Evolutionary conservation across 371 early-diverging fungal species (phyloP).

Genomic region (Mortierella sp.): DNA sequence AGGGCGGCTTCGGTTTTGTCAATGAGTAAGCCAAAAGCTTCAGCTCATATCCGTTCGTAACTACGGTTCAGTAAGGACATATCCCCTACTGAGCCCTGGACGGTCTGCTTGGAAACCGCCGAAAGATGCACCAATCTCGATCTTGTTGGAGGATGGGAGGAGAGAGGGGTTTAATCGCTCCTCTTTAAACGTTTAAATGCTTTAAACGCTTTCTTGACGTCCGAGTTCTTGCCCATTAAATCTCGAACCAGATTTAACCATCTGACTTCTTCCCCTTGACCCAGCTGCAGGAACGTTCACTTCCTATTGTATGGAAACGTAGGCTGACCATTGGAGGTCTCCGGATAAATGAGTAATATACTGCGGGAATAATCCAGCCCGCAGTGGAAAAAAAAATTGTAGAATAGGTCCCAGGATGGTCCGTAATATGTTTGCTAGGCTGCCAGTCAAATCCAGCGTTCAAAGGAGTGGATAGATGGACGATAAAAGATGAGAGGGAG

Average conservation of each 20-base stretch:
- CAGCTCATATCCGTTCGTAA: no score
- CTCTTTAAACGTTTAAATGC: no score
- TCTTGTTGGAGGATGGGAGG: not conserved
- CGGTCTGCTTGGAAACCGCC: not conserved
- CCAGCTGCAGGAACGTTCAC: no score
- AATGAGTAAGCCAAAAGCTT: no score
- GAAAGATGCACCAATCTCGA: not conserved
- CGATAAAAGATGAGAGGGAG: no score
- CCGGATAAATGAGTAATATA: not conserved
- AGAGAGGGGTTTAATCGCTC: not conserved
- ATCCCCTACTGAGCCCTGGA: not conserved
- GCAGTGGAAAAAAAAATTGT: not conserved
- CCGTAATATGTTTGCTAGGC: not conserved
- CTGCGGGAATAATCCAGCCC: not conserved
- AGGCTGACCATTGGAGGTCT: not conserved
- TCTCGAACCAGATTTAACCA: no score
- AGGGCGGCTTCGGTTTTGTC: not conserved
- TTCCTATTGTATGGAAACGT: no score
- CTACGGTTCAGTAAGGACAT: constrained; percentile 1
- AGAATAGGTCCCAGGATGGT: not conserved
- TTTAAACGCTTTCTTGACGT: no score
- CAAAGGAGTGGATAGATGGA: no score
- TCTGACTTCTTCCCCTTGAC: no score
- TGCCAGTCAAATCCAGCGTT: not conserved
- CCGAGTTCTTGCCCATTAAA: no score